A percentile compares a stretch with the other conserved stretches of the same genome.
Conservation (phyloP, 495 filamentous ascomycete species). For the Xylaria telfairii region DNA sequence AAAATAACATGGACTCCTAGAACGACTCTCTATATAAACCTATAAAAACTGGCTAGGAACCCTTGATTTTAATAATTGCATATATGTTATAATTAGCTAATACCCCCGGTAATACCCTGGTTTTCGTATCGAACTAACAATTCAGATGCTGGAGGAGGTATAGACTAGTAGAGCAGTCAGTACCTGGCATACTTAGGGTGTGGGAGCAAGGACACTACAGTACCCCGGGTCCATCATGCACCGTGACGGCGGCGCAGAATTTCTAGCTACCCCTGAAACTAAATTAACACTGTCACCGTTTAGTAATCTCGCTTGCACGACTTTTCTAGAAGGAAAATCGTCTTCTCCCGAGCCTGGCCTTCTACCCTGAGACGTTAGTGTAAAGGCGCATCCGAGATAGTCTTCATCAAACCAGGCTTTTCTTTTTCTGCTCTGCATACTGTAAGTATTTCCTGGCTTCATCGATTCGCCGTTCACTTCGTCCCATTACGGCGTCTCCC, state of each 20-base stretch:
- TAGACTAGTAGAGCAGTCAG: too few relatives aligned
- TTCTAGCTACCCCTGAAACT: slow-evolving; percentile 12
- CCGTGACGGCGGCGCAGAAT: neutral
- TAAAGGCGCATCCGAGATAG: neutral
- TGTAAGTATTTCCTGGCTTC: neutral
- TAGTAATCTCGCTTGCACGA: slow-evolving; percentile 13
- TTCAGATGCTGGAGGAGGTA: too few relatives aligned
- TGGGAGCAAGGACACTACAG: neutral
- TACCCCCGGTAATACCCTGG: too few relatives aligned
- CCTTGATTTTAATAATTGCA: too few relatives aligned
- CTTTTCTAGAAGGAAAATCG: slow-evolving; percentile 13
- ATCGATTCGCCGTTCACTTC: neutral
- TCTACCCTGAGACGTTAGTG: neutral
- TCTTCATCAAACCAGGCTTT: neutral
- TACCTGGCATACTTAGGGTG: too few relatives aligned
- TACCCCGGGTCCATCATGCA: neutral
- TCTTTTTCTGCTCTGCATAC: neutral
- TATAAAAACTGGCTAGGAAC: too few relatives aligned
- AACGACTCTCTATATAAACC: too few relatives aligned
- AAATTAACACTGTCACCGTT: neutral
- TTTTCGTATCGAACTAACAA: too few relatives aligned
- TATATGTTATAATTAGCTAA: too few relatives aligned
- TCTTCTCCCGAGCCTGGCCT: neutral
- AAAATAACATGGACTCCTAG: too few relatives aligned
- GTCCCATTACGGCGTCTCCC: neutral